phyloP scores from a whole-genome alignment of 257 asterid species.

The Solanum chiquidenum region DNA sequence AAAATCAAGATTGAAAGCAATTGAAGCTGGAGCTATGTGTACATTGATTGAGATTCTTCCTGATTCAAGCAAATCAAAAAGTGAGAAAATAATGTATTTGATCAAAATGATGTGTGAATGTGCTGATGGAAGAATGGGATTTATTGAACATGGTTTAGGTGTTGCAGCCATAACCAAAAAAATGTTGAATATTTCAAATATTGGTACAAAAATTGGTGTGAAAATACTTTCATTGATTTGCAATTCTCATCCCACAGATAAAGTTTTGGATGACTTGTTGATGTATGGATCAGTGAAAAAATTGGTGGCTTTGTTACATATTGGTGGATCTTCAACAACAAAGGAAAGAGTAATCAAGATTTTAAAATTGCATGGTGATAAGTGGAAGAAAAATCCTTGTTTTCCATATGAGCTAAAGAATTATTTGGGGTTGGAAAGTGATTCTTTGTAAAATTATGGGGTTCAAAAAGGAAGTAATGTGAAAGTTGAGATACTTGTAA shows the following conservation, averaged over 20 bases:
- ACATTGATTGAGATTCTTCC: constrained; percentile 69
- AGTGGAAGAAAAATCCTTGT: constrained; percentile 76
- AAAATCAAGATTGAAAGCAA: constrained; percentile 49
- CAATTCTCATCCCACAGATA: constrained; percentile 48
- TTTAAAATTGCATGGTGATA: constrained; percentile 51
- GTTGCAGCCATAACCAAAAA: constrained; percentile 63
- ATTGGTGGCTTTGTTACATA: constrained; percentile 52
- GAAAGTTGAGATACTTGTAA: background rate
- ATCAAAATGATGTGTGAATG: constrained; percentile 59
- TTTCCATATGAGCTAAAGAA: constrained; percentile 47
- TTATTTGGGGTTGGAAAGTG: constrained; percentile 43
- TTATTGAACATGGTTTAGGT: constrained; percentile 65
- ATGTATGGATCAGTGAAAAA: constrained; percentile 54
- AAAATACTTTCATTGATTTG: constrained; percentile 61
- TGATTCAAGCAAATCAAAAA: constrained; percentile 42
- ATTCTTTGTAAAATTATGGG: background rate
- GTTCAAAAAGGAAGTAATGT: background rate
- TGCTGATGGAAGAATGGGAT: constrained; percentile 73
- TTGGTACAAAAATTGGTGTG: constrained; percentile 47
- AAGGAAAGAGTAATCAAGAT: constrained; percentile 51
- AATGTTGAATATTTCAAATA: constrained; percentile 38
- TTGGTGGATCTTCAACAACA: constrained; percentile 31
- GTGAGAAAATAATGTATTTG: constrained; percentile 54
- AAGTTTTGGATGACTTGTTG: constrained; percentile 74
- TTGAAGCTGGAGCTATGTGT: constrained; percentile 67